A percentile compares a stretch with the other conserved stretches of the same genome.
These are phyloP conservation scores for Dryas drummondii DNA, from an alignment of 306 rosid species.

Conservation along the genomic window DNA sequence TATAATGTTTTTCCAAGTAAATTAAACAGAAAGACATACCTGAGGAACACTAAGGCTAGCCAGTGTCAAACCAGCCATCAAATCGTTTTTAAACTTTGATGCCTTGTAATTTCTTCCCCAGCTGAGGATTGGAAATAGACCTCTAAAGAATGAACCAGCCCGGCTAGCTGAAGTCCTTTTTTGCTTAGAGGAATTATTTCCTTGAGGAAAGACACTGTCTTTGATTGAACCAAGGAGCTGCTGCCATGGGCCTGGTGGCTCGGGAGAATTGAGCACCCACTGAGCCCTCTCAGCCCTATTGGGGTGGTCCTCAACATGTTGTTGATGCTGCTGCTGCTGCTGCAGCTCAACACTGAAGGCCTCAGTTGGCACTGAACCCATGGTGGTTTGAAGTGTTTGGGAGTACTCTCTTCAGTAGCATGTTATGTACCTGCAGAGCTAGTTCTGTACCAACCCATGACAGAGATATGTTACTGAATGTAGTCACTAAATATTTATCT, in stretches of 20 bases:
- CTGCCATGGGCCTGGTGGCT: constrained; percentile 54
- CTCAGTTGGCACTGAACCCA: constrained; percentile 36
- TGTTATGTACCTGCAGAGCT: constrained; percentile 1
- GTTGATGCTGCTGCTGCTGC: constrained; percentile 22
- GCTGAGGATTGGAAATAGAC: constrained; percentile 64
- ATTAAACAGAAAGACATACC: constrained; percentile 28
- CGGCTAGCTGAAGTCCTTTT: constrained; percentile 14
- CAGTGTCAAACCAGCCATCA: constrained; percentile 84
- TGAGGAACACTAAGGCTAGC: constrained; percentile 94
- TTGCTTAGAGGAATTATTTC: constrained; percentile 20
- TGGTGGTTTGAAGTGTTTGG: constrained; percentile 52
- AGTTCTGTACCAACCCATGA: neutral
- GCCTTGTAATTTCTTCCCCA: constrained; percentile 65
- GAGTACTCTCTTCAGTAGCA: constrained; percentile 27
- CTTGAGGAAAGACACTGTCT: constrained; percentile 34
- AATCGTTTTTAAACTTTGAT: constrained; percentile 57
- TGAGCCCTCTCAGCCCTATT: constrained; percentile 35
- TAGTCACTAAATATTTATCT: neutral
- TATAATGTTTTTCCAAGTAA: neutral
- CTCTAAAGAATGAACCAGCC: constrained; percentile 30
- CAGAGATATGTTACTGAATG: neutral
- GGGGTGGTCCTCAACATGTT: constrained; percentile 19
- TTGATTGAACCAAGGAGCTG: constrained; percentile 41
- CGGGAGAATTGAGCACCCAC: constrained; percentile 62
- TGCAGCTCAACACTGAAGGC: constrained; percentile 32